Evolutionary conservation across 1,139 yeast species (phyloP), one percentile per base, ranked within the genome.

Genomic region (Kazachstania sp.): DNA sequence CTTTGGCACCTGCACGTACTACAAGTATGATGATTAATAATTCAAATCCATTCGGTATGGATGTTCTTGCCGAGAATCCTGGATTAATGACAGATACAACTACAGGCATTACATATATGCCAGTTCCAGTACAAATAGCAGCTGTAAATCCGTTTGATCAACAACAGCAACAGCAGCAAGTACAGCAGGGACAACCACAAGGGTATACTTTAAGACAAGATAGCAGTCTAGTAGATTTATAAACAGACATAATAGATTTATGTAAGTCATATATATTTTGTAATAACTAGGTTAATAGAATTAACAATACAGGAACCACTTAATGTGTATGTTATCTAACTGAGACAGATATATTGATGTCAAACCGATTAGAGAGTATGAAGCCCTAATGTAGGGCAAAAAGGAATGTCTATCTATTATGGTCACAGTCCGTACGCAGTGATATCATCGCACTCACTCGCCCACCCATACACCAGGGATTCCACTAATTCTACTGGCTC

Each of bases 51-150:
- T 38, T 38, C 18, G 41, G 31, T n/a, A 19, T 16, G 31, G 42
- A 29, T 31, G 42, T 39, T 15, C 28, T 18, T 15, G 41, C 36
- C 3, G 28, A 28, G 29, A 26, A 20, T 13, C 23, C 37, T 5
- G 43, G 35, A 13, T 3, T 40, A 26, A 31, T 39, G 42, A 39
- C 42, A 13, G 42, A 39, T 12, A 34, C 38, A 3, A 19, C 45
- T 2, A 42, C 39, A 20, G 43, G 43, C 2, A 29, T 44, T 18
- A 43, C 52, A 31, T 49, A 47, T 23, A 30, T 47, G 32, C 52
- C 52, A 11, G 50, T 49, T 1, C 52, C 49, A 26, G 48, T 47
- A 8, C 44, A 44, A 4, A 37, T 49, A 2, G 49, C 47, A 15
- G 46, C 46, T 28, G 42, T 50, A 23, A 49, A 46, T 20, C 50